Conservation (phyloP, 78 protist species). For the Speleostelium caveatum region DNA sequence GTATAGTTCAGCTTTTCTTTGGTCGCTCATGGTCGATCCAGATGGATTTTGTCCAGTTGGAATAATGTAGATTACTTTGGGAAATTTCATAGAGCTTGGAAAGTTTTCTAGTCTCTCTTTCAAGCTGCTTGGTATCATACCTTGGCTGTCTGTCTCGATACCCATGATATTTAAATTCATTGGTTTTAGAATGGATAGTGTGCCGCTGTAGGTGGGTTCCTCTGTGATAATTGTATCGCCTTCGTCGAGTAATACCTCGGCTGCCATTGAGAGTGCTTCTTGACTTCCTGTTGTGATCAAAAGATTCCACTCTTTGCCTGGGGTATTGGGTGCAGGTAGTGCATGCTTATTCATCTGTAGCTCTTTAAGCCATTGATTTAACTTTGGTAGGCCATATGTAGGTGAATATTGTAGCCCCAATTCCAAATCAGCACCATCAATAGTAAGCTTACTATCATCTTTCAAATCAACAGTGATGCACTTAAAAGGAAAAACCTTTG, state of each 20-base stretch:
- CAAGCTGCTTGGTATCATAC: conserved; percentile 60
- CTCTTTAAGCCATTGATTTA: conserved; percentile 4
- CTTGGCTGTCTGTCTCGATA: conserved; percentile 53
- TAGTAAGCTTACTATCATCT: neutral
- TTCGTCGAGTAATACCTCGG: conserved; percentile 21
- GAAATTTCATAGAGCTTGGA: conserved; percentile 31
- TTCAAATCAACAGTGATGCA: conserved; percentile 22
- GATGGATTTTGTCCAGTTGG: conserved; percentile 93
- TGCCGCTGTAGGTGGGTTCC: conserved; percentile 75
- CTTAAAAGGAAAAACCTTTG: conserved; percentile 53
- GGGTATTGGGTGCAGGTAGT: neutral
- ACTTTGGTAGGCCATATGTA: conserved; percentile 40
- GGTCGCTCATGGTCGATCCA: conserved; percentile 86
- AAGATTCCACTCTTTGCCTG: conserved; percentile 32
- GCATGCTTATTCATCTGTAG: conserved; percentile 30
- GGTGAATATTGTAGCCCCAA: conserved; percentile 47
- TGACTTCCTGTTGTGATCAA: conserved; percentile 61
- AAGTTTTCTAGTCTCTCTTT: conserved; percentile 16
- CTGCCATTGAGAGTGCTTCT: conserved; percentile 41
- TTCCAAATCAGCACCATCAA: conserved; percentile 31
- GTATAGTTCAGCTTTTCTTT: conserved; percentile 74
- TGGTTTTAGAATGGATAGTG: conserved; percentile 63
- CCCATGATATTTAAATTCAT: conserved; percentile 35
- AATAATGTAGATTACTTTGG: conserved; percentile 85
- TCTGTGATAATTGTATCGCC: conserved; percentile 59